phyloP scores from a whole-genome alignment of 192 early-diverging fungal genomes.

The Mortierella hygrophila region DNA sequence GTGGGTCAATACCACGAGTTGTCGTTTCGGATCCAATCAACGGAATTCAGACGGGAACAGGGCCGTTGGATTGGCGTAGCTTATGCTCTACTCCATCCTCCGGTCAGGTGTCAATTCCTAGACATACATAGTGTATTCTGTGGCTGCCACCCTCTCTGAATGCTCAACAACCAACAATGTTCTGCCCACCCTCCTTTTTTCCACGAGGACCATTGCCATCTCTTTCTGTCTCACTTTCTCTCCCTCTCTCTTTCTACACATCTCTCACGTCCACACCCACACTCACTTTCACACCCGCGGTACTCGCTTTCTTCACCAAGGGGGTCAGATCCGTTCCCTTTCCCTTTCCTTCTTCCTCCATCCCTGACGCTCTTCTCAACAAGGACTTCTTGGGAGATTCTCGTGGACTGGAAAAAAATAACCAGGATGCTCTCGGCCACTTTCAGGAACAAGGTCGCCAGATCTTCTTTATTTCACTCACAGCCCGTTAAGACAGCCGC shows the following conservation, averaged over 20 bases:
- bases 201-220: no score
- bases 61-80: no score
- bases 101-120: no score
- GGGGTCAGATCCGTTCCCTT: neutral
- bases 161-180: no score
- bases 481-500: neutral
- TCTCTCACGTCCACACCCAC: neutral
- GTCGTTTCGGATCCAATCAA: neutral
- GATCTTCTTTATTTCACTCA: neutral
- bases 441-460: neutral
- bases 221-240: no score
- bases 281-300: neutral
- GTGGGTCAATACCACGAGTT: neutral
- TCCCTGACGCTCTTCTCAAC: neutral
- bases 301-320: neutral
- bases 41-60: no score
- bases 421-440: neutral
- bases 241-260: neutral
- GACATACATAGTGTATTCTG: no score
- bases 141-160: no score
- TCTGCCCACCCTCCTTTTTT: no score
- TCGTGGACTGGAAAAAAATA: neutral
- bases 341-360: no score
- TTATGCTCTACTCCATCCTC: no score
- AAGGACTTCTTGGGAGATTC: neutral